Percentiles rank a stretch among this genome's conserved stretches.
Conservation (phyloP, 257 asterid species). For the Nicotiana otophora region DNA sequence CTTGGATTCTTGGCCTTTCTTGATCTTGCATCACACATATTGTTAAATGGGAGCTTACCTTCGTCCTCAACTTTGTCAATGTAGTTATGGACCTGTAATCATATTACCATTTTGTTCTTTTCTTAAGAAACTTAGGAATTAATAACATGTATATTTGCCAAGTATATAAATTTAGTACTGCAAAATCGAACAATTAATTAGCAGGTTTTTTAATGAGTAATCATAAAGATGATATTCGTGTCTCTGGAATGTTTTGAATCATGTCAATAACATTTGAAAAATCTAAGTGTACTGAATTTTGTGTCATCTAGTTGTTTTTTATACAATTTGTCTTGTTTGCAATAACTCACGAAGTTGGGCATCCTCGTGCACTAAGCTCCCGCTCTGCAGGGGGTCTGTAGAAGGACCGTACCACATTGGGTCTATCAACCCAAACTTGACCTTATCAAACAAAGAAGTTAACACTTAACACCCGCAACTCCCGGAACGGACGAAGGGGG, state of each 20-base stretch:
- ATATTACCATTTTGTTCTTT: background rate
- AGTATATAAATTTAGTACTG: background rate
- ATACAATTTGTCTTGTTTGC: background rate
- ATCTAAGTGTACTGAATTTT: background rate
- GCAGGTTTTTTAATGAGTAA: background rate
- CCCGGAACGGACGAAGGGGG: background rate
- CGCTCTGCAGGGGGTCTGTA: too few relatives aligned
- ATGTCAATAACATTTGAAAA: background rate
- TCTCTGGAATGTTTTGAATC: background rate
- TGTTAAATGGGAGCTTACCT: background rate
- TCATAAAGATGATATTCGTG: background rate
- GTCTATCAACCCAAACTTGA: too few relatives aligned
- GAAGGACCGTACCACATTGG: too few relatives aligned
- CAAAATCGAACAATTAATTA: background rate
- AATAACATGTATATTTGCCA: background rate
- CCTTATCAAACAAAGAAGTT: too few relatives aligned
- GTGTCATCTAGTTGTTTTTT: background rate
- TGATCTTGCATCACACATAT: too few relatives aligned
- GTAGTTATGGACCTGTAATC: background rate
- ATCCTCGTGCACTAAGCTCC: background rate
- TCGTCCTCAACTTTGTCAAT: background rate
- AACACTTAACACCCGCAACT: background rate
- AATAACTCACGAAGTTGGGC: background rate
- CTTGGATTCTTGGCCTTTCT: too few relatives aligned
- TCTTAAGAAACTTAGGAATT: background rate